phyloP scores from a whole-genome alignment of 306 rosid genomes.

The Urtica urens region DNA sequence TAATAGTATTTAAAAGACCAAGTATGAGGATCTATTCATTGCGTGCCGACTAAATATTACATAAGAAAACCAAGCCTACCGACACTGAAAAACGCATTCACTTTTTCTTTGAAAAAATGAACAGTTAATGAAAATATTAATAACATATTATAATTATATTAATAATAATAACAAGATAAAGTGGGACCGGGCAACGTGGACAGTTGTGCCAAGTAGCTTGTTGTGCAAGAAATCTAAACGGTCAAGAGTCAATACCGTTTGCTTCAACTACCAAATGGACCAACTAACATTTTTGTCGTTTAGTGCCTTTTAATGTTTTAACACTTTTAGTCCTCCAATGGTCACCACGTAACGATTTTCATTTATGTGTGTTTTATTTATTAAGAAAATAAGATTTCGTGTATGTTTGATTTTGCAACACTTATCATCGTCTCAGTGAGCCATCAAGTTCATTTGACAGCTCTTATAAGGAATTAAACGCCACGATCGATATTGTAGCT shows the following conservation, averaged over 20 bases:
- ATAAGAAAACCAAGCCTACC: constrained; percentile 16
- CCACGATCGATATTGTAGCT: no score
- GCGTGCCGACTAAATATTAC: constrained; percentile 21
- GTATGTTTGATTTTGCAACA: no score
- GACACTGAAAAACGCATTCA: neutral
- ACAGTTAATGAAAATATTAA: no score
- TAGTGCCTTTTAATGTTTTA: neutral
- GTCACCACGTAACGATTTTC: neutral
- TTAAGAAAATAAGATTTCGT: no score
- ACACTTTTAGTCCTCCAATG: neutral
- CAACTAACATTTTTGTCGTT: no score
- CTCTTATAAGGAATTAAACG: no score
- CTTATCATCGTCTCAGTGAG: no score
- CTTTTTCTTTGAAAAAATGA: neutral
- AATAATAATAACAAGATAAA: neutral
- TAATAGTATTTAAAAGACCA: no score
- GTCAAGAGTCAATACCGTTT: constrained; percentile 1
- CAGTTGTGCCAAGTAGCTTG: neutral
- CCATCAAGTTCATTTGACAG: no score
- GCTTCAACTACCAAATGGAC: constrained; percentile 1
- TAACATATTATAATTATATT: no score
- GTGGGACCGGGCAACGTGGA: constrained; percentile 6
- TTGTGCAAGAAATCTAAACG: neutral
- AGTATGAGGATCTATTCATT: neutral
- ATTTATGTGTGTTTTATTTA: neutral